phyloP scores from a whole-genome alignment of 768 basidiomycete genomes.

The Tricholomella constricta region DNA sequence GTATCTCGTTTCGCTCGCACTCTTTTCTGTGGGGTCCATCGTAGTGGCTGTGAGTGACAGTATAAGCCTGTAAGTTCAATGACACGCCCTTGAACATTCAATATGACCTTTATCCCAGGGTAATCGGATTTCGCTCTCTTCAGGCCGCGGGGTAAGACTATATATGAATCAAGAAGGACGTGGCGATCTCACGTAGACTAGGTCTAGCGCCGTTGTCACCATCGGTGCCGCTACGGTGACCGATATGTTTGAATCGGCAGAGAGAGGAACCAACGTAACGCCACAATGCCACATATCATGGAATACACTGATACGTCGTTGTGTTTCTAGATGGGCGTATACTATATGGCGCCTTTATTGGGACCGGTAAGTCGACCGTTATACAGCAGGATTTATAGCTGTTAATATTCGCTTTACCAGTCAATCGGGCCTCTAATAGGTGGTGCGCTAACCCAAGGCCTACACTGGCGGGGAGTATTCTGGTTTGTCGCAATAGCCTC shows the following conservation, averaged over 20 bases:
- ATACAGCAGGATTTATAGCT: not conserved
- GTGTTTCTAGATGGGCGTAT: slow-evolving; percentile 65
- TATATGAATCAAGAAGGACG: not conserved
- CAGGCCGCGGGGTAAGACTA: slow-evolving; percentile 62
- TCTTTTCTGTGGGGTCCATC: slow-evolving; percentile 58
- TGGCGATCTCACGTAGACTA: not conserved
- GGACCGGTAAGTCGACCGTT: slow-evolving; percentile 49
- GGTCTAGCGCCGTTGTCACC: slow-evolving; percentile 31
- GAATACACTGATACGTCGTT: not conserved
- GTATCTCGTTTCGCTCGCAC: slow-evolving; percentile 50
- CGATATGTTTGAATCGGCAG: slow-evolving; percentile 73
- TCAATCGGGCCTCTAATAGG: slow-evolving; percentile 73
- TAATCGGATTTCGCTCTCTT: slow-evolving; percentile 71
- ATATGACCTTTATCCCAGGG: slow-evolving; percentile 26
- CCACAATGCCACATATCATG: not conserved
- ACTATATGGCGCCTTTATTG: slow-evolving; percentile 79
- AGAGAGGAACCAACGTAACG: slow-evolving; percentile 64
- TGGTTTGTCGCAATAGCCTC: slow-evolving; percentile 77
- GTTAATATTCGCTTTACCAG: slow-evolving; percentile 20
- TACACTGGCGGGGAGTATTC: slow-evolving; percentile 80
- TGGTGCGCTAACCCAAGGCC: slow-evolving; percentile 63
- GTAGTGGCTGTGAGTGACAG: slow-evolving; percentile 56
- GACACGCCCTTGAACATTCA: not conserved
- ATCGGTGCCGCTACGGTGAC: slow-evolving; percentile 80
- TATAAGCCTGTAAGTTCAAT: slow-evolving; percentile 44